Base-by-base conservation (phyloP, 768 basidiomycete species). In the Pleurotus cornucopiae region DNA sequence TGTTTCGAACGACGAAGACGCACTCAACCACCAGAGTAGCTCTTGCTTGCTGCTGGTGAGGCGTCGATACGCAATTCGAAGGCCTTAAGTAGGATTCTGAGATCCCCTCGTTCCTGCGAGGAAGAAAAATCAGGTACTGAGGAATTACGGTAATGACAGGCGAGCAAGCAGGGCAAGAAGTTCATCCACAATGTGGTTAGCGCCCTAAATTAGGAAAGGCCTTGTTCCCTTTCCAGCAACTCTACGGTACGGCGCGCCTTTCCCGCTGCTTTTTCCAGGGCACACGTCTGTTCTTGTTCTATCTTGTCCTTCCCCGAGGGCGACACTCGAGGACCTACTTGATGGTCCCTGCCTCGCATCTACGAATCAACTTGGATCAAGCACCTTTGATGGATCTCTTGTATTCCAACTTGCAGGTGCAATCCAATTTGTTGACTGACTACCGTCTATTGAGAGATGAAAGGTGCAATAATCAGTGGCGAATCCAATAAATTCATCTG, bases 1-100 rank as follows among this genome's bases (percentile, higher is more conserved):
- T 49, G 40, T 12, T 23, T 34, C 26, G 46, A n/a, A 18, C 46
- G 21, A 34, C 37, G 30, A 54, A 52, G 38, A 48, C 57, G 48
- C 51, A 56, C 52, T 46, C 41, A 44, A 39, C 51, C 56, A 60
- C 62, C 54, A 45, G 54, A 46, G 54, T 55, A 37, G 43, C 48
- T 49, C 26, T 5, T 30, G 26, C 48, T 34, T 49, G 48, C 48
- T 49, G 48, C 48, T 49, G 48, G 48, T 49, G 48, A 30, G 48
- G 48, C 25, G 25, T 14, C 26, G 26, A 26, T 14, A 49, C 14
- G 48, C 14, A 14, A 26, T 14, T 23, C 9, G 25, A 30, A 14
- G 48, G 16, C 25, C n/a, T 49, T 49, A 49, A 14, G 26, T 49
- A 49, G 20, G 25, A 14, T 53, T 20, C 41, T 14, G 14, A 12